phyloP scores from a whole-genome alignment of 2,329 filamentous ascomycete genomes.

The Aspergillus melleus region DNA sequence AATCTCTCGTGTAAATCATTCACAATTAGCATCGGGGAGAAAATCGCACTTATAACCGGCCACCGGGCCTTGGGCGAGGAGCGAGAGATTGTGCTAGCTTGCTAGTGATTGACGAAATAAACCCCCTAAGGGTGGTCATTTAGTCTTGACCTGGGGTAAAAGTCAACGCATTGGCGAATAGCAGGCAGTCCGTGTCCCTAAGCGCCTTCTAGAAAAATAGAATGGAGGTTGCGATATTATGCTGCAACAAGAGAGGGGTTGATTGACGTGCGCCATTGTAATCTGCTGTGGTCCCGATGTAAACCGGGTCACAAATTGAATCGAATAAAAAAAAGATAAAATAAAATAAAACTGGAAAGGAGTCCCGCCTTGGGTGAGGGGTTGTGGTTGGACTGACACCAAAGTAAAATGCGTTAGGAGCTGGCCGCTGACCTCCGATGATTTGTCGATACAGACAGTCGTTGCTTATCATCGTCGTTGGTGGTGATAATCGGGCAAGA shows the following conservation, averaged over 20 bases:
- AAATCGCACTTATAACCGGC: slow-evolving; percentile 17
- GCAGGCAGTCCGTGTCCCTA: slow-evolving; percentile 16
- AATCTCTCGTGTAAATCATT: slow-evolving; percentile 10
- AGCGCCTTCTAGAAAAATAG: slow-evolving; percentile 21
- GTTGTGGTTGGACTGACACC: slow-evolving; percentile 13
- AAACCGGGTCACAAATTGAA: slow-evolving; percentile 12
- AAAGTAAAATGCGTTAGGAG: slow-evolving; percentile 11
- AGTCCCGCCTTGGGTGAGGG: slow-evolving; percentile 14
- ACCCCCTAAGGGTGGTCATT: slow-evolving; percentile 9
- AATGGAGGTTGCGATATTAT: slow-evolving; percentile 13
- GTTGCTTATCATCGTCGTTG: slow-evolving; percentile 13
- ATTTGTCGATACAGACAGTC: slow-evolving; percentile 14
- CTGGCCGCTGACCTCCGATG: slow-evolving; percentile 9
- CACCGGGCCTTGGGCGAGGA: slow-evolving; percentile 8
- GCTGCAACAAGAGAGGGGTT: slow-evolving; percentile 17
- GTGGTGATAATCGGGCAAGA: slow-evolving; percentile 9
- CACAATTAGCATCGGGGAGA: slow-evolving; percentile 10
- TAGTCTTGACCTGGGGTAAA: slow-evolving; percentile 33
- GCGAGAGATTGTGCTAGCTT: slow-evolving; percentile 15
- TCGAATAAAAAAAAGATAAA: not conserved
- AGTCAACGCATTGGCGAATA: slow-evolving; percentile 9
- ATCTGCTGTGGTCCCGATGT: slow-evolving; percentile 13
- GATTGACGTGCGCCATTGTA: slow-evolving; percentile 17
- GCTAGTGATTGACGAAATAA: slow-evolving; percentile 17
- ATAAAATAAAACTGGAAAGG: slow-evolving; percentile 2